Conservation (phyloP, 495 filamentous ascomycete species). For the Podospora anserina region DNA sequence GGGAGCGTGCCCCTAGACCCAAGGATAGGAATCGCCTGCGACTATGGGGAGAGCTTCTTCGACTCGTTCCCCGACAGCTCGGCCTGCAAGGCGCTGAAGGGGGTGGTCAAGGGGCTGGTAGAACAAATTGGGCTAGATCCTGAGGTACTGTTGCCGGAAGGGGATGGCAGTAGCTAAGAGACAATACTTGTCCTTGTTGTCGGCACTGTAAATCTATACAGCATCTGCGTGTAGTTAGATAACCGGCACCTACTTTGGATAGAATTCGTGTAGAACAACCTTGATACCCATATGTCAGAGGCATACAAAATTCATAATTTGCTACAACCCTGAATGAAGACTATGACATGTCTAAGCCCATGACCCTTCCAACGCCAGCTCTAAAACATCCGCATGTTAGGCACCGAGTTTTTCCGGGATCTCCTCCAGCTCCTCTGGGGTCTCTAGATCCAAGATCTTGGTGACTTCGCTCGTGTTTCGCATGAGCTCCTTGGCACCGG, state of each 20-base stretch:
- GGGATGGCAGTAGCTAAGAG: conserved; percentile 13
- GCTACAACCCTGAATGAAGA: too few relatives aligned
- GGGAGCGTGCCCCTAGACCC: conserved; percentile 93
- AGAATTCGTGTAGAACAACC: not conserved
- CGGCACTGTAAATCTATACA: too few relatives aligned
- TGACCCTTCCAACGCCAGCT: not conserved
- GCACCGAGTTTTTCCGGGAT: conserved; percentile 65
- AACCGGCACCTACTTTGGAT: not conserved
- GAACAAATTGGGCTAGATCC: conserved; percentile 57
- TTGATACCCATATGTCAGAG: not conserved
- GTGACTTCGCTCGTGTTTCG: conserved; percentile 83
- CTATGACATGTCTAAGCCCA: not conserved
- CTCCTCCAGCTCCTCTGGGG: conserved; percentile 69
- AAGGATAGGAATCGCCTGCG: conserved; percentile 90
- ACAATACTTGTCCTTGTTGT: not conserved
- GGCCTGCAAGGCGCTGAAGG: conserved; percentile 71
- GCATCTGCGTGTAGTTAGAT: not conserved
- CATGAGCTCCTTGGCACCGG: conserved; percentile 91
- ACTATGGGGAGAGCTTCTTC: conserved; percentile 96
- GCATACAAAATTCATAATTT: not conserved
- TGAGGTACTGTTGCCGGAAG: conserved; percentile 37
- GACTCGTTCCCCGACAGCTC: conserved; percentile 90
- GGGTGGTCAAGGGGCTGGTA: conserved; percentile 69
- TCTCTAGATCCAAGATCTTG: conserved; percentile 74
- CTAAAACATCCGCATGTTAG: conserved; percentile 15